Base-by-base conservation (phyloP, 2,329 filamentous ascomycete genomes). In the Ceratocystis harringtonii region DNA sequence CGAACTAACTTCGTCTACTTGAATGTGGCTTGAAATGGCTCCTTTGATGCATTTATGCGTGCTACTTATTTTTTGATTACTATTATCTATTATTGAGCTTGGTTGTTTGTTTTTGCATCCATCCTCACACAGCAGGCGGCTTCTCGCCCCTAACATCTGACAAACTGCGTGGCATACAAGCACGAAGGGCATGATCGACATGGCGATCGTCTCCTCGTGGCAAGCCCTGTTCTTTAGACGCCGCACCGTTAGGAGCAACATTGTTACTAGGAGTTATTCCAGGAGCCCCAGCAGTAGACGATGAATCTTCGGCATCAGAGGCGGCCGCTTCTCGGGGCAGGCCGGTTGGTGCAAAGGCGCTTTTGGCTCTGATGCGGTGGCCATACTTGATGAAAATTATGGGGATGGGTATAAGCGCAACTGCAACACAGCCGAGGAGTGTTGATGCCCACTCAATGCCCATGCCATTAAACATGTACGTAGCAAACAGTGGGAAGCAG, bases 401-500 rank as follows among this genome's bases (percentile, higher is more conserved):
- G 12, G 85, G 85, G 62, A 87, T 86, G 0, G 84, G 84, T 0
- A 84, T 78, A 15, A 87, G 75, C 0, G 76, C 73, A 4, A 77
- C 74, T 3, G 84, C 84, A 1, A 88, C 77, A 68, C 80, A 84
- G 63, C 84, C 84, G 2, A 87, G 77, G 10, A 87, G 73, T 1
- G 84, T 86, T 5, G 81, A 76, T 0, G 84, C 82, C 77, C 80
- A 87, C 69, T 86, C 73, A 64, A 87, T 84, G 52, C 82, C 81
- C 73, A 87, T 75, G 58, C 80, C 81, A 10, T 81, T 74, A 69
- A 86, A 87, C 82, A 87, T 89, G 71, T 89, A 85, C 1, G 78
- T 80, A 0, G 87, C 84, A 73, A 94, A 94, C 1, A 94, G 80
- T 0, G 90, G 90, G 78, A 95, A 94, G 0, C 81, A 85, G 1